These are phyloP conservation scores for Sporisorium graminicola DNA, from an alignment of 1,284 basidiomycete genomes.

Conservation along the genomic window DNA sequence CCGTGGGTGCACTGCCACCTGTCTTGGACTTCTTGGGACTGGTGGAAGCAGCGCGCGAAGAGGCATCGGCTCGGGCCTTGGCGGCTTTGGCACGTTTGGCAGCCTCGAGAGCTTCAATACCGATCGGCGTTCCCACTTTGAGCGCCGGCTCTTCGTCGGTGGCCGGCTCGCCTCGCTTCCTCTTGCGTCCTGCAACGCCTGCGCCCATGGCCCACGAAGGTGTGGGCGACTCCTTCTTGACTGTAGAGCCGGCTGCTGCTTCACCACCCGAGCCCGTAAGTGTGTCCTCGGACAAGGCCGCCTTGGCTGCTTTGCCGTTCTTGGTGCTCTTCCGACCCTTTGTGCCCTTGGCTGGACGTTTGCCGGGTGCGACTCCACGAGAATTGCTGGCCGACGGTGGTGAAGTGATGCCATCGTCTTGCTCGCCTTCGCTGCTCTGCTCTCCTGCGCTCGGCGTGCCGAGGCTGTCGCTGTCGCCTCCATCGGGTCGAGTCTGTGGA, in stretches of 20 bases:
- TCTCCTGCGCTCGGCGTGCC: conserved; percentile 45
- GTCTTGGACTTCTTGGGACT: conserved; percentile 36
- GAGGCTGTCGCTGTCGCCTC: conserved; percentile 49
- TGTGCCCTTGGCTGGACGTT: conserved; percentile 72
- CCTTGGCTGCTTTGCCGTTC: conserved; percentile 31
- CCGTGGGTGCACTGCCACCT: background rate
- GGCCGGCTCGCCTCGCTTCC: conserved; percentile 58
- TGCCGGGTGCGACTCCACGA: conserved; percentile 15
- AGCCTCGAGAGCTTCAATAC: conserved; percentile 63
- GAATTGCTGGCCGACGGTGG: conserved; percentile 20
- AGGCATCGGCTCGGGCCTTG: conserved; percentile 46
- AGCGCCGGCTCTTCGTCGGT: conserved; percentile 53
- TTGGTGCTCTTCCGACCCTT: conserved; percentile 52
- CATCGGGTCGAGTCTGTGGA: conserved; percentile 23
- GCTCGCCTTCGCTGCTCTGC: conserved; percentile 22
- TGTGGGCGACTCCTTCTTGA: conserved; percentile 77
- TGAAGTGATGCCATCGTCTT: conserved; percentile 34
- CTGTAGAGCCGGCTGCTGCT: conserved; percentile 71
- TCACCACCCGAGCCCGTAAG: conserved; percentile 68
- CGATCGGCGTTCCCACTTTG: conserved; percentile 65
- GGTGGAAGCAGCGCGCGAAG: conserved; percentile 19
- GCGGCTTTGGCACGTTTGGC: conserved; percentile 53
- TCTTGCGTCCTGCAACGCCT: conserved; percentile 58
- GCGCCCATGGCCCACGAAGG: conserved; percentile 60
- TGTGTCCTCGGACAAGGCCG: conserved; percentile 54